Conservation (phyloP, 371 early-diverging fungal genomes). For the Mucor velutinosus region DNA sequence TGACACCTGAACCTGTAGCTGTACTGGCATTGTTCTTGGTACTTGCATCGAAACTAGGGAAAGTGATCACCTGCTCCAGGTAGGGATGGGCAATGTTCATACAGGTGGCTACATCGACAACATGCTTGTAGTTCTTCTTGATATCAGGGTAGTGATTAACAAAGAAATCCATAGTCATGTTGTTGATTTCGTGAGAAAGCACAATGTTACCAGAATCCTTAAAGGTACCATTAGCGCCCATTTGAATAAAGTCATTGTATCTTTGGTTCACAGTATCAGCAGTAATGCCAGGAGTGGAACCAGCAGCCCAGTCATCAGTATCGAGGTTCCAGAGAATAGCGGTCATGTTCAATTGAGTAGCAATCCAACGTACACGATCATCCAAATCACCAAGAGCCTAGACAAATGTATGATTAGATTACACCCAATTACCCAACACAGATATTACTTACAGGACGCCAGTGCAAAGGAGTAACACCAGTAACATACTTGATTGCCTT, state of each 20-base stretch:
- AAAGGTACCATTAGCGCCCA: constrained; percentile 49
- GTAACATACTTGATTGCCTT: constrained; percentile 58
- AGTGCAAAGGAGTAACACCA: constrained; percentile 59
- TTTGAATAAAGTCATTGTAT: constrained; percentile 43
- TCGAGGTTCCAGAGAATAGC: constrained; percentile 56
- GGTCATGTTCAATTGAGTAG: constrained; percentile 48
- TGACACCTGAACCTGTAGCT: constrained; percentile 36
- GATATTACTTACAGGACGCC: constrained; percentile 50
- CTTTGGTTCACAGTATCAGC: constrained; percentile 38
- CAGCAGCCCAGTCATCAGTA: constrained; percentile 53
- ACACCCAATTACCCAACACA: neutral
- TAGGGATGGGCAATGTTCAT: constrained; percentile 59
- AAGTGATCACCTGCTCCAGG: constrained; percentile 43
- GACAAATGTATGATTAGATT: neutral
- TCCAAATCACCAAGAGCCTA: constrained; percentile 56
- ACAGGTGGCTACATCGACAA: constrained; percentile 55
- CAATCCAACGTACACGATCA: constrained; percentile 60
- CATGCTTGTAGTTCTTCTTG: constrained; percentile 49
- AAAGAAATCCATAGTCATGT: constrained; percentile 55
- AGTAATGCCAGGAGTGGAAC: constrained; percentile 35
- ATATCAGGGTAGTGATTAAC: constrained; percentile 48
- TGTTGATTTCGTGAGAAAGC: constrained; percentile 56
- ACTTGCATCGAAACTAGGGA: constrained; percentile 37
- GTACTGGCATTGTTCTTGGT: constrained; percentile 25
- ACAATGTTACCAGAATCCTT: constrained; percentile 46